Evolutionary conservation across 495 filamentous ascomycete genomes (phyloP).

Genomic region (Penicillium malachiteum): DNA sequence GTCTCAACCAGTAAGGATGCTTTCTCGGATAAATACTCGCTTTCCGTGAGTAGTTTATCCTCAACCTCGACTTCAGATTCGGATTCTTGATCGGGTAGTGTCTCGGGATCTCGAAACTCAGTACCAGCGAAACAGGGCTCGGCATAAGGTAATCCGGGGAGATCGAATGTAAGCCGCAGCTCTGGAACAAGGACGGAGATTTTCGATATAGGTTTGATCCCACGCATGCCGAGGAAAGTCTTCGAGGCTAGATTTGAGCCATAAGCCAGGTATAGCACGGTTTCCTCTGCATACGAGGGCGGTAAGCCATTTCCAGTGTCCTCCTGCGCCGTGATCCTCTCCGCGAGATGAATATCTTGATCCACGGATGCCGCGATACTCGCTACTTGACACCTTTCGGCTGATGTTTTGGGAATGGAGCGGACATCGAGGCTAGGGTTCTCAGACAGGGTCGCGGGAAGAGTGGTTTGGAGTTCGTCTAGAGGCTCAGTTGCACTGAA

Average conservation of each 20-base stretch:
- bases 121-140: constrained; percentile 95
- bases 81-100: constrained; percentile 13
- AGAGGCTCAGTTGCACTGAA: constrained; percentile 22
- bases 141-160: constrained; percentile 79
- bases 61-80: constrained; percentile 13
- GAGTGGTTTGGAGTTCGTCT: constrained; percentile 10
- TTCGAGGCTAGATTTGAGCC: constrained; percentile 81
- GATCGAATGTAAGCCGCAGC: constrained; percentile 76
- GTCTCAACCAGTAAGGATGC: constrained; percentile 25
- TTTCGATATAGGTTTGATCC: constrained; percentile 74
- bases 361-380: constrained; percentile 20
- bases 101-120: constrained; percentile 48
- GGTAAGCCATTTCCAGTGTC: constrained; percentile 5
- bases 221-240: constrained; percentile 72
- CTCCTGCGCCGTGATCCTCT: constrained; percentile 20
- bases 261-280: constrained; percentile 90
- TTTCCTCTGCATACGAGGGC: not conserved
- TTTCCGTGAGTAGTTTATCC: constrained; percentile 5
- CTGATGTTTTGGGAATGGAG: constrained; percentile 18
- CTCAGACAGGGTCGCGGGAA: constrained; percentile 1
- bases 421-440: constrained; percentile 5
- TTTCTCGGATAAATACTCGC: constrained; percentile 27
- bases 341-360: constrained; percentile 25
- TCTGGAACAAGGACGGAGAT: constrained; percentile 77
- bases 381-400: constrained; percentile 21